These are phyloP conservation scores for Ascomycota sp. DNA, from an alignment of 2,329 filamentous ascomycete species.

Conservation along the genomic window DNA sequence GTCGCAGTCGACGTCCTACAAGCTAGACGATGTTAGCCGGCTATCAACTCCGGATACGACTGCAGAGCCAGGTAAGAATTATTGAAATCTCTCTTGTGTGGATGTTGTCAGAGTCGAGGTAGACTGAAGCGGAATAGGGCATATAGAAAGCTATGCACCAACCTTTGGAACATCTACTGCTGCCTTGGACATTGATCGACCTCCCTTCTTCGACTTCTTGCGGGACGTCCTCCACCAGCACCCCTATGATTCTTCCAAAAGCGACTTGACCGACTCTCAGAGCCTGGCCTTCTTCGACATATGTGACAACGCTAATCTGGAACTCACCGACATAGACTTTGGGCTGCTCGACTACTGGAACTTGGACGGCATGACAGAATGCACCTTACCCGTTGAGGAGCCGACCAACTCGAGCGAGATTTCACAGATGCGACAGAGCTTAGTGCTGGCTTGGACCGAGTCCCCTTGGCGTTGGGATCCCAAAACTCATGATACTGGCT, in stretches of 20 bases:
- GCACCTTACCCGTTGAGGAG: constrained; percentile 6
- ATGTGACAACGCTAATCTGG: constrained; percentile 24
- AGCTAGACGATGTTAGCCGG: constrained; percentile 12
- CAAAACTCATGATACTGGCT: constrained; percentile 19
- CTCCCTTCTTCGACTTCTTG: constrained; percentile 27
- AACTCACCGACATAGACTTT: constrained; percentile 30
- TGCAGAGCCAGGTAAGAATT: constrained; percentile 10
- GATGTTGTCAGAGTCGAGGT: too few relatives aligned
- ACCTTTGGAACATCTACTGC: too few relatives aligned
- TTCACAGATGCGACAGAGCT: constrained; percentile 21
- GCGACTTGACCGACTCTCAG: constrained; percentile 16
- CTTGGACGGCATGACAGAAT: constrained; percentile 13
- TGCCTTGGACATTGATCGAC: constrained; percentile 11
- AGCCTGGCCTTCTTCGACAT: constrained; percentile 25
- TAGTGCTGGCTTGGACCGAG: constrained; percentile 26
- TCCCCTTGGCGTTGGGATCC: constrained; percentile 29
- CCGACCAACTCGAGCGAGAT: constrained; percentile 20
- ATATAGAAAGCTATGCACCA: too few relatives aligned
- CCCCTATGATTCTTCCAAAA: constrained; percentile 13
- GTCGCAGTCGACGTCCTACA: constrained; percentile 6
- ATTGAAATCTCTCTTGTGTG: too few relatives aligned
- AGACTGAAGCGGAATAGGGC: too few relatives aligned
- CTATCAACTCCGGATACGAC: constrained; percentile 14
- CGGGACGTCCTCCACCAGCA: constrained; percentile 28
- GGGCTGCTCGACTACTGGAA: constrained; percentile 27